Conservation (phyloP, 257 asterid species). For the Rehmannia glutinosa region DNA sequence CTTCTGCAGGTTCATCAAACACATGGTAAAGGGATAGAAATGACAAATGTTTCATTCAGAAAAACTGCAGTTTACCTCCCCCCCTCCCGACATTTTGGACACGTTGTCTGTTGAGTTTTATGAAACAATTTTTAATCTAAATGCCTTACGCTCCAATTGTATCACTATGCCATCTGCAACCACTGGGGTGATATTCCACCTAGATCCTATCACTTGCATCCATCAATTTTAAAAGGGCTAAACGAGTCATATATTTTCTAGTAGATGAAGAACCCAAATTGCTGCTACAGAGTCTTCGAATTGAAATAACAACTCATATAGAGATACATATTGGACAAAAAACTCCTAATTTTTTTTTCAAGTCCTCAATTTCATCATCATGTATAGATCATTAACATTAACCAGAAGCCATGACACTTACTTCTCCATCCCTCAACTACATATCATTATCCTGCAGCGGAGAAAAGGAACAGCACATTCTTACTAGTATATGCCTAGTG, state of each 20-base stretch:
- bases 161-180: slow-evolving; percentile 3
- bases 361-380: neutral
- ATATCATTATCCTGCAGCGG: neutral
- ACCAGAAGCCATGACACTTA: neutral
- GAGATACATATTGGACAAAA: neutral
- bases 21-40: neutral
- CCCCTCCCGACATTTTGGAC: neutral
- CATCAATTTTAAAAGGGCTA: neutral
- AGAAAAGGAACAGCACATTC: neutral
- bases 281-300: neutral
- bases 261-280: neutral
- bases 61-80: neutral
- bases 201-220: neutral
- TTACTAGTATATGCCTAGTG: neutral
- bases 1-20: neutral
- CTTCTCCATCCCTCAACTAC: slow-evolving; percentile 8
- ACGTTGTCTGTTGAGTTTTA: neutral
- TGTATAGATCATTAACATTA: neutral
- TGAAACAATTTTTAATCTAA: neutral
- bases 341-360: neutral
- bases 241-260: neutral
- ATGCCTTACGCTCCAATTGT: neutral
- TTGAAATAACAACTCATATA: neutral
- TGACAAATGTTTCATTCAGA: neutral
- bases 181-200: neutral